Base-by-base conservation (phyloP, 2,329 filamentous ascomycete genomes). In the Niveomyces coronatus region DNA sequence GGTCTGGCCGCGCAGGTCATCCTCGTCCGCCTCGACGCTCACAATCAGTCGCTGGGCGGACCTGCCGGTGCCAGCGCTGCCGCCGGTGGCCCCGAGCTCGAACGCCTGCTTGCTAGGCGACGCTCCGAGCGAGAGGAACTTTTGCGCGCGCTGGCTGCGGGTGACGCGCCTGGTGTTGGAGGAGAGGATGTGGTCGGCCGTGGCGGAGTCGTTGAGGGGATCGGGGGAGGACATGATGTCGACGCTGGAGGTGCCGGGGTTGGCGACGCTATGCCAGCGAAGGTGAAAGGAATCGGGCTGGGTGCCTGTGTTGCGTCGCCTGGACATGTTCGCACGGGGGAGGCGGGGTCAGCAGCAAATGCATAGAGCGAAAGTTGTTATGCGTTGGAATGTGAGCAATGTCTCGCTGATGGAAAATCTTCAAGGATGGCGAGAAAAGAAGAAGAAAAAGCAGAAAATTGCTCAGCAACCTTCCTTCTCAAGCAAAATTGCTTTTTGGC, bases 31-130 rank as follows among this genome's bases (percentile, higher is more conserved):
- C 52, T 76, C 71, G 37, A 75, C 70, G 9, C 73, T 76, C 37
- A 75, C 70, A 31, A 64, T 58, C 30, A 76, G 59, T 41, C 62
- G 65, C 51, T 74, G 69, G 3, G 71, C 70, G 32, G 69, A 63
- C 31, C 52, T 53, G 26, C 61, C 60, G 46, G 68, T 58, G 32
- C 71, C 71, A 18, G 72, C 68, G 45, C 52, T 53, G 26, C 61
- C 60, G 46, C 68, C 58, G 32, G 71, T 71, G 19, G 72, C 68
- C 44, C 75, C 69, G 23, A 76, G 64, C 52, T 74, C 66, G 44
- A 75, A 75, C 31, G 61, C 73, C 49, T 68, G 71, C 56, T 73
- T 76, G 34, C 70, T 60, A 27, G 73, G 71, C 29, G 72, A 74
- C 13, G 44, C 43, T 26, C 45, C 50, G 40, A 63, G 50, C 22